These are phyloP conservation scores for Sisymbrium irio DNA, from an alignment of 345 rosid genomes.

Conservation along the genomic window DNA sequence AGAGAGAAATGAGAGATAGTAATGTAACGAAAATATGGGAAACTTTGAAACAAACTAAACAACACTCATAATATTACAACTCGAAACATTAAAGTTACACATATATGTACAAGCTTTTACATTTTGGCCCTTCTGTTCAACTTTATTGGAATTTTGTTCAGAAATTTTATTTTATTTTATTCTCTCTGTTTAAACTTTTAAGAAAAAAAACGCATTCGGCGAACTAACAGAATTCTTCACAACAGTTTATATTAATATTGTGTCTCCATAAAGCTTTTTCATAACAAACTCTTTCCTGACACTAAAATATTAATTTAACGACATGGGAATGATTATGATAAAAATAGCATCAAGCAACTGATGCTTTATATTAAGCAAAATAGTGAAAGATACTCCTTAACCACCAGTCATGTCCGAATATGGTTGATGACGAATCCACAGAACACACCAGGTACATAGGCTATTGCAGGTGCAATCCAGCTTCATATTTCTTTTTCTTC, in stretches of 20 bases:
- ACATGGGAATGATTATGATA: background rate
- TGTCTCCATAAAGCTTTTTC: background rate
- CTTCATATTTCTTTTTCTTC: background rate
- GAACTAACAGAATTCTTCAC: background rate
- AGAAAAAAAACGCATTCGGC: too few relatives aligned
- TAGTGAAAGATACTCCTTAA: background rate
- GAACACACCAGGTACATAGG: background rate
- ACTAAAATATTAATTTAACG: background rate
- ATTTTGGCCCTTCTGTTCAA: background rate
- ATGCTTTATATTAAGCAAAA: background rate
- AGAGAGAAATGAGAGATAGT: background rate
- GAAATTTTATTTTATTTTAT: background rate
- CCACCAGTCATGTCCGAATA: background rate
- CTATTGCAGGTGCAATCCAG: constrained; percentile 16
- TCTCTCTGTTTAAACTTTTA: too few relatives aligned
- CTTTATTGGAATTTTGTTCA: background rate
- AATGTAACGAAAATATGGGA: too few relatives aligned
- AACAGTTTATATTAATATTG: background rate
- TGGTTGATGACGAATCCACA: constrained; percentile 12
- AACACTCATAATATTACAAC: too few relatives aligned
- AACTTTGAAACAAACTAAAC: too few relatives aligned
- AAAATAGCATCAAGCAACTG: background rate
- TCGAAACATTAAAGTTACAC: too few relatives aligned
- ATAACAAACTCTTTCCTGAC: too few relatives aligned
- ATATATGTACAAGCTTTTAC: background rate